Conservation (phyloP, 2,329 filamentous ascomycete genomes). For the Beauveria medogensis region DNA sequence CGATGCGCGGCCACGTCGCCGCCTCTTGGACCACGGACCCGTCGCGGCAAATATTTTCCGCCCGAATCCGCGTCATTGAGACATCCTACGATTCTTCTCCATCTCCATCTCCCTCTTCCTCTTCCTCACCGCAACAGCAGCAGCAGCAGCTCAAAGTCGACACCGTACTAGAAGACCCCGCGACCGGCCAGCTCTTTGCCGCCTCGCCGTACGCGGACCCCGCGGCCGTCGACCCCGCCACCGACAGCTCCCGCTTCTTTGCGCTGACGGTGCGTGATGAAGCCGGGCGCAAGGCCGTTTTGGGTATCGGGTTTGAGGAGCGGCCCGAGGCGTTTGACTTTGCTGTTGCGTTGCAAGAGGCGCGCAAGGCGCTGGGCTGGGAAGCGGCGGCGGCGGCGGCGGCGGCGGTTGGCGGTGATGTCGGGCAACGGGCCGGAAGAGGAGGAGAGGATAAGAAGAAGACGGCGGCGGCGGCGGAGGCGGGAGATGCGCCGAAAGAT, state of each 20-base stretch:
- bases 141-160: slow-evolving; percentile 58
- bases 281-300: slow-evolving; percentile 63
- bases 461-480: slow-evolving; percentile 26
- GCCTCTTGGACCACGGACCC: slow-evolving; percentile 66
- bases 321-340: slow-evolving; percentile 82
- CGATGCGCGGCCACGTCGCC: slow-evolving; percentile 72
- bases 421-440: slow-evolving; percentile 24
- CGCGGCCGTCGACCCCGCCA: slow-evolving; percentile 64
- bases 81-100: slow-evolving; percentile 48
- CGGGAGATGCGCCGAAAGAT: slow-evolving; percentile 45
- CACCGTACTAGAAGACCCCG: slow-evolving; percentile 70
- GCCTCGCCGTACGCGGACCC: slow-evolving; percentile 67
- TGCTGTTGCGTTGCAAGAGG: slow-evolving; percentile 70
- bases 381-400: slow-evolving; percentile 26
- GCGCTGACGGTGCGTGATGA: slow-evolving; percentile 72
- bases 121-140: slow-evolving; percentile 35
- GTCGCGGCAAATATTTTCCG: slow-evolving; percentile 75
- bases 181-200: slow-evolving; percentile 68
- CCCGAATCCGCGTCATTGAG: slow-evolving; percentile 70
- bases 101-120: slow-evolving; percentile 9
- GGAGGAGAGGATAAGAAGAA: slow-evolving; percentile 25
- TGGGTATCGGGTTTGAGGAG: slow-evolving; percentile 85
- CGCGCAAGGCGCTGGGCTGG: slow-evolving; percentile 59
- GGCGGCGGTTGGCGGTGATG: slow-evolving; percentile 18
- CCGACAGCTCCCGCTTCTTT: slow-evolving; percentile 79